Evolutionary conservation across 768 basidiomycete genomes (phyloP).

Genomic region (Auricularia cornea): DNA sequence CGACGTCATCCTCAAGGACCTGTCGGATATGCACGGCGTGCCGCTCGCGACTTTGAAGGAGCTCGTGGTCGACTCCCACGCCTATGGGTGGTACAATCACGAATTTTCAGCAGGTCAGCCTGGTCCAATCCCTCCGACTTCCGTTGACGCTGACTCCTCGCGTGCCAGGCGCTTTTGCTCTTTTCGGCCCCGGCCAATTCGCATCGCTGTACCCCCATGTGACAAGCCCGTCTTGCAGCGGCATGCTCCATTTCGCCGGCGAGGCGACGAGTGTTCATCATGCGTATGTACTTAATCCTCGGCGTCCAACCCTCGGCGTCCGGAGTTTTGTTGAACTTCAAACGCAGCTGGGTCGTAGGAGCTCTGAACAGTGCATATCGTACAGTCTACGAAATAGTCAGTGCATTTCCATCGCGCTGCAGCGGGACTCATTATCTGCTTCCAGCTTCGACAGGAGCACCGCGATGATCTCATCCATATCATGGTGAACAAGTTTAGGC

Average conservation of each 20-base stretch:
- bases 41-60: slow-evolving; percentile 12
- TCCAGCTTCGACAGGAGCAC: too few relatives aligned
- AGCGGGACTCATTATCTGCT: too few relatives aligned
- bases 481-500: too few relatives aligned
- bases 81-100: slow-evolving; percentile 20
- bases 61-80: slow-evolving; percentile 16
- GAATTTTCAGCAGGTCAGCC: slow-evolving; percentile 12
- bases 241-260: slow-evolving; percentile 29
- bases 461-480: too few relatives aligned
- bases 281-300: slow-evolving; percentile 7
- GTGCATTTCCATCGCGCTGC: too few relatives aligned
- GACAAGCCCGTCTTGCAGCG: slow-evolving; percentile 11
- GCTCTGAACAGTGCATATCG: not conserved
- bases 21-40: slow-evolving; percentile 22
- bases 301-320: not conserved
- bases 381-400: not conserved
- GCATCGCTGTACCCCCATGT: slow-evolving; percentile 13
- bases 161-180: slow-evolving; percentile 22
- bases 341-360: not conserved
- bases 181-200: slow-evolving; percentile 31
- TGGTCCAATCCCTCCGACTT: not conserved
- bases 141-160: slow-evolving; percentile 1
- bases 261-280: slow-evolving; percentile 30
- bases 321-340: not conserved
- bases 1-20: slow-evolving; percentile 21